Percentiles rank a stretch among this genome's conserved stretches.
Evolutionary conservation across 73 alveolate species (phyloP).

Genomic region (Blepharisma stoltei): DNA sequence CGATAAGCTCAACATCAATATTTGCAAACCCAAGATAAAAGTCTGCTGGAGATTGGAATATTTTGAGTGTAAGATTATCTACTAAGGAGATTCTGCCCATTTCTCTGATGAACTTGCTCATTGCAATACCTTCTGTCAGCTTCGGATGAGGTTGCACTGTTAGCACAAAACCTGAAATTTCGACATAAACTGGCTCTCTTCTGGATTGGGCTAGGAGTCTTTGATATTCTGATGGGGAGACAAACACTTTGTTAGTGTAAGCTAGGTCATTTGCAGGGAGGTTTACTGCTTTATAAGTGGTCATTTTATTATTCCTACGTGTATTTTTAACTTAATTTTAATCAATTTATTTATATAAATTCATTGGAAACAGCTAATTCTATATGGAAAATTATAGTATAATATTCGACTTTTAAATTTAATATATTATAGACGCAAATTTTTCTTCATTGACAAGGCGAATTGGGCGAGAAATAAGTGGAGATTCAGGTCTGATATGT

Average conservation of each 20-base stretch:
- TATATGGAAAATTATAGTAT: too few species aligned
- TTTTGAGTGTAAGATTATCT: background rate
- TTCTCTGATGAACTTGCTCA: conserved; percentile 19
- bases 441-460: too few species aligned
- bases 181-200: conserved; percentile 22
- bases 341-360: too few species aligned
- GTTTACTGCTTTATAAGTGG: background rate
- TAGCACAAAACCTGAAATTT: background rate
- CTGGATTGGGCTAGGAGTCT: background rate
- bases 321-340: too few species aligned
- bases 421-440: too few species aligned
- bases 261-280: conserved; percentile 32
- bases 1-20: background rate
- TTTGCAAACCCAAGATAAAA: background rate
- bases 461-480: too few species aligned
- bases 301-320: too few species aligned
- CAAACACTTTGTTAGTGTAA: conserved; percentile 46
- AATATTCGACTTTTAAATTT: too few species aligned
- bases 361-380: too few species aligned
- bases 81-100: background rate
- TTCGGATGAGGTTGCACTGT: background rate
- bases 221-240: conserved; percentile 29
- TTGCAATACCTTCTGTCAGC: conserved; percentile 18
- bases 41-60: conserved; percentile 24
- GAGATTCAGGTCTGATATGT: too few species aligned